Conservation (phyloP, 345 rosid genomes). For the Populus ilicifolia region DNA sequence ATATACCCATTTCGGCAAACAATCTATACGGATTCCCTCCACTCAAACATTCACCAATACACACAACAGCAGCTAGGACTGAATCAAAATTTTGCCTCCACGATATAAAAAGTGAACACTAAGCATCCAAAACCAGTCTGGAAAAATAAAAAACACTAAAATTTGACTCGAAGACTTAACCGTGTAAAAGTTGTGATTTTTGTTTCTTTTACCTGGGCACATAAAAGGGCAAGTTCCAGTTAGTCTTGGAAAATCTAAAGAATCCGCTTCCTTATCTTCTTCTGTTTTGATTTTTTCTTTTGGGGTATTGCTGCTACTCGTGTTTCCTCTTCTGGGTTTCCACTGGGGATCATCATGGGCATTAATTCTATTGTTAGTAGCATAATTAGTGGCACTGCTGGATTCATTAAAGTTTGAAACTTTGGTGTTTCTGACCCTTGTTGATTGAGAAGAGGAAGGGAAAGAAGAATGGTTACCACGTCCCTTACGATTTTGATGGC, state of each 20-base stretch:
- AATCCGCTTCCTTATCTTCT: conserved; percentile 1
- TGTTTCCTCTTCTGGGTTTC: background rate
- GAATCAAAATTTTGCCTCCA: no score
- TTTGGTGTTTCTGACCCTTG: background rate
- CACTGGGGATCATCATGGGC: background rate
- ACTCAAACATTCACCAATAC: no score
- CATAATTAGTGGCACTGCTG: background rate
- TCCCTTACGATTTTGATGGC: background rate
- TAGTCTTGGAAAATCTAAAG: conserved; percentile 19
- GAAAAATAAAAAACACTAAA: no score
- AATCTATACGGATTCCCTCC: no score
- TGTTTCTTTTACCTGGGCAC: conserved; percentile 67
- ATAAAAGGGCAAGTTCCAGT: conserved; percentile 78
- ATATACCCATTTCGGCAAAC: no score
- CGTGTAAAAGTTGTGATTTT: background rate
- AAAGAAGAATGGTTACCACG: conserved; percentile 1
- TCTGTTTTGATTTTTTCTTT: background rate
- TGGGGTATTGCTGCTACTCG: background rate
- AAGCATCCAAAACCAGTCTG: no score
- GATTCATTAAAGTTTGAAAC: background rate
- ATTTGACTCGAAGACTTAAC: background rate
- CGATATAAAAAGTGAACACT: no score
- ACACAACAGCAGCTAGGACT: no score
- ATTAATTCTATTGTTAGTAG: background rate
- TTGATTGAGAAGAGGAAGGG: background rate